Base-by-base conservation (phyloP, 2,329 filamentous ascomycete species). In the Aspergillus quadrilineatus region DNA sequence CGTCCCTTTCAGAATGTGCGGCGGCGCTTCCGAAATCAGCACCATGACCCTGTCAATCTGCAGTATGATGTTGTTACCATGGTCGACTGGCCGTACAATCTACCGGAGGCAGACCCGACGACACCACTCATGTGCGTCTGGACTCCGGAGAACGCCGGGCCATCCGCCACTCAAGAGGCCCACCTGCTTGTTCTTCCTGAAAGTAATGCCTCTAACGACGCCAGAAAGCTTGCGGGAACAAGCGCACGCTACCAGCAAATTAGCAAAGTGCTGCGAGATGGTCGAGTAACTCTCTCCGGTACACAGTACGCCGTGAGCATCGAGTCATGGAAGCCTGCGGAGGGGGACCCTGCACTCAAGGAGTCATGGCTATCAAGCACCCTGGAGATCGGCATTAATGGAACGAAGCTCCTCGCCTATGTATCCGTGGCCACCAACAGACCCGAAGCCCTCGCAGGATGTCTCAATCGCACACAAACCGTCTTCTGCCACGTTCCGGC, bases 21-120 rank as follows among this genome's bases (percentile, higher is more conserved):
- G 3, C 56, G 46, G 9, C 68, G 65, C 8, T 74, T 73, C 57
- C 66, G 70, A 9, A 74, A 73, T 41, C 71, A 74, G 50, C 62
- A 56, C 8, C 64, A 60, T 22, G 73, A 76, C 55, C 69, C 71
- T 1, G 73, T 75, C 43, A 68, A 60, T 39, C 39, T 60, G 1
- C 66, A 68, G 32, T 69, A 65, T 6, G 64, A 70, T 4, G 59
- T 71, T n/a, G 49, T 67, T 3, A 67, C 64, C 4, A 26, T 47
- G 2, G 26, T 57, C 1, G 55, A 57, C 17, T 63, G 57, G 56
- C 56, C 57, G 0, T 49, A 49, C 1, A 43, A 43, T 15, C 28
- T 41, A 6, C 15, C 0, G 15, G 36, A 48, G 5, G n/a, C 1
- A 30, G 28, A 41, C 42, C 29, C 29, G 10, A 49, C 8, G 29